A percentile compares a stretch with the other conserved stretches of the same genome.
phyloP scores from a whole-genome alignment of 768 basidiomycete genomes.

The Rhodosporidiobolus sp. region DNA sequence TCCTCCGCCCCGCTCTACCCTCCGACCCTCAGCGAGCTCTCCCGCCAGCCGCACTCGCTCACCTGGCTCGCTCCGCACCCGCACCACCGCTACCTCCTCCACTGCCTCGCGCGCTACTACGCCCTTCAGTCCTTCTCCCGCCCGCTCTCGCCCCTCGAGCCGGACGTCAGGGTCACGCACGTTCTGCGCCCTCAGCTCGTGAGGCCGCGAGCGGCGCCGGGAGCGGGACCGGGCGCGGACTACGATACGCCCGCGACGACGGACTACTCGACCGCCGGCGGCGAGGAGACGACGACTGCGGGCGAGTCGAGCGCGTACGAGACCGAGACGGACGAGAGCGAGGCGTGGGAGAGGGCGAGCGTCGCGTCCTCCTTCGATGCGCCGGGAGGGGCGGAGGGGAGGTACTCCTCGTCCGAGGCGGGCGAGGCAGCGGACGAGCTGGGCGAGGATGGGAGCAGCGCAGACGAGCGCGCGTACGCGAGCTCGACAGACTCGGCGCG shows the following conservation, averaged over 20 bases:
- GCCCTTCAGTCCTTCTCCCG: constrained; percentile 29
- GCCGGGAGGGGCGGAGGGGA: neutral
- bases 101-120: constrained; percentile 36
- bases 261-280: constrained; percentile 15
- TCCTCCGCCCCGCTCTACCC: neutral
- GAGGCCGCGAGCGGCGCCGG: neutral
- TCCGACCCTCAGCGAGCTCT: constrained; percentile 27
- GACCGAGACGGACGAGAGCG: neutral
- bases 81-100: constrained; percentile 29
- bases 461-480: too few species aligned
- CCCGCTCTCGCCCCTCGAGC: constrained; percentile 29
- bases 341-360: neutral
- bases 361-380: neutral
- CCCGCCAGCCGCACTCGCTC: constrained; percentile 28
- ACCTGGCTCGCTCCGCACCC: constrained; percentile 31
- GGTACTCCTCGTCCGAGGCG: neutral
- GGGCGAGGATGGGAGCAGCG: too few species aligned
- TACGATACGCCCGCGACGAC: constrained; percentile 31
- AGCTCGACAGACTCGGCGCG: neutral
- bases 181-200: constrained; percentile 25
- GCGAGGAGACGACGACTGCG: constrained; percentile 5
- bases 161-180: constrained; percentile 23
- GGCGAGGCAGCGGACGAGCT: neutral
- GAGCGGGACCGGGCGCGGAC: neutral
- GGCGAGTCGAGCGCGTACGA: constrained; percentile 9